A percentile compares a stretch with the other conserved stretches of the same genome.
Conservation (phyloP, 2,329 filamentous ascomycete genomes). For the Epichloe uncinata region DNA sequence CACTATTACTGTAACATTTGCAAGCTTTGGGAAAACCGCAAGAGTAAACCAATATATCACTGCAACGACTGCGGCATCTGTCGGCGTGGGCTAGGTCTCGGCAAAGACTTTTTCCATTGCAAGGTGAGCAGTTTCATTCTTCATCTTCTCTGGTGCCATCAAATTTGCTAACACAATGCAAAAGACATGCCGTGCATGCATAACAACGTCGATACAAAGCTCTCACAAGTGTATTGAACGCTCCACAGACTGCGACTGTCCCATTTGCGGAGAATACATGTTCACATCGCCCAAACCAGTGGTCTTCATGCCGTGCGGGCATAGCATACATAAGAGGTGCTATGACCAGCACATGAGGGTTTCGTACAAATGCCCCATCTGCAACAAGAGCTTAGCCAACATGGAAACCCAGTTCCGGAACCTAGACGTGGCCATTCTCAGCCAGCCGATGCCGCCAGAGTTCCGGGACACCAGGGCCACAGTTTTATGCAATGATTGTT, state of each 20-base stretch:
- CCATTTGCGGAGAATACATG: constrained; percentile 93
- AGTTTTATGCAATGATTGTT: constrained; percentile 91
- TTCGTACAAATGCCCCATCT: constrained; percentile 93
- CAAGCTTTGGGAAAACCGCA: constrained; percentile 94
- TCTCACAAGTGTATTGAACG: constrained; percentile 91
- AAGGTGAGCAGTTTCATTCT: constrained; percentile 45
- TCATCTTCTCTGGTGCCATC: neutral
- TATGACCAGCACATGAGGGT: constrained; percentile 77
- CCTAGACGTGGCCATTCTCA: constrained; percentile 72
- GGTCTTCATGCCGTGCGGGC: constrained; percentile 89
- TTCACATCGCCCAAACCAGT: constrained; percentile 83
- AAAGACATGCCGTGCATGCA: constrained; percentile 88
- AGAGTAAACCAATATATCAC: constrained; percentile 85
- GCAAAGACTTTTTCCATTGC: constrained; percentile 97
- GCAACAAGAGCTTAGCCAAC: constrained; percentile 90
- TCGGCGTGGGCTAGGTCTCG: constrained; percentile 74
- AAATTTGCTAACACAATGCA: neutral
- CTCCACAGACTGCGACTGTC: constrained; percentile 89
- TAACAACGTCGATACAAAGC: constrained; percentile 71
- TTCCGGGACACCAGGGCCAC: constrained; percentile 69
- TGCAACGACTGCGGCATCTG: constrained; percentile 95
- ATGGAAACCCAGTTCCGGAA: constrained; percentile 95
- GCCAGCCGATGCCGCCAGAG: constrained; percentile 83
- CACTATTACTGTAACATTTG: constrained; percentile 91
- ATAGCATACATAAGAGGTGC: constrained; percentile 87